Percentiles rank a stretch among this genome's conserved stretches.
phyloP scores from a whole-genome alignment of 108 stramenopile genomes.

The Skeletonema potamos region DNA sequence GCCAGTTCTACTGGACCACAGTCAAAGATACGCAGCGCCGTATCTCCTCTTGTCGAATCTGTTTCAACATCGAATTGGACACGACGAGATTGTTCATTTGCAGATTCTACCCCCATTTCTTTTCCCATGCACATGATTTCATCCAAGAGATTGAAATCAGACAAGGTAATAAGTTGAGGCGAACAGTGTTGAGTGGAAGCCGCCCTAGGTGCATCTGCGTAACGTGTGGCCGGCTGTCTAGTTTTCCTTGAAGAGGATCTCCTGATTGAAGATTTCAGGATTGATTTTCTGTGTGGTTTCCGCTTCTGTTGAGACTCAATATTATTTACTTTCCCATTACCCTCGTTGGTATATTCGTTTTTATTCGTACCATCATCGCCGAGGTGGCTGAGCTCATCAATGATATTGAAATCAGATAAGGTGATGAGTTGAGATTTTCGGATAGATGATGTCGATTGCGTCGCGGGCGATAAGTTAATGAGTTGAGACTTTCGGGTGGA shows the following conservation, averaged over 20 bases:
- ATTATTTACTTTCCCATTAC: background rate
- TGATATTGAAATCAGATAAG: background rate
- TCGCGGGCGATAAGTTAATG: too few species aligned
- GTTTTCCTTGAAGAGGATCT: background rate
- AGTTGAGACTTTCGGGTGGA: too few species aligned
- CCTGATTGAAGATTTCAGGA: background rate
- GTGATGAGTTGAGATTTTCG: background rate
- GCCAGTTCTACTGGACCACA: background rate
- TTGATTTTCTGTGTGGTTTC: background rate
- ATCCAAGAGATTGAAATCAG: background rate
- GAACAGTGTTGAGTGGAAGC: background rate
- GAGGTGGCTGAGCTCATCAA: background rate
- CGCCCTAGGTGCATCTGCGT: background rate
- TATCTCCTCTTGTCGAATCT: background rate
- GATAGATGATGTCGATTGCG: too few species aligned
- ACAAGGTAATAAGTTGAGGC: background rate
- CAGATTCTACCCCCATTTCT: too few species aligned
- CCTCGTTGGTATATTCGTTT: background rate
- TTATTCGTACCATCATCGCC: background rate
- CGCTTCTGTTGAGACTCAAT: background rate
- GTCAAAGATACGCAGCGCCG: background rate
- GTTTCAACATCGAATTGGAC: background rate
- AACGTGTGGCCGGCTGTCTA: background rate
- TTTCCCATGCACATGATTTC: background rate
- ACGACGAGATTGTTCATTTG: background rate